Evolutionary conservation across 768 basidiomycete genomes (phyloP).

Genomic region (Boletus edulis): DNA sequence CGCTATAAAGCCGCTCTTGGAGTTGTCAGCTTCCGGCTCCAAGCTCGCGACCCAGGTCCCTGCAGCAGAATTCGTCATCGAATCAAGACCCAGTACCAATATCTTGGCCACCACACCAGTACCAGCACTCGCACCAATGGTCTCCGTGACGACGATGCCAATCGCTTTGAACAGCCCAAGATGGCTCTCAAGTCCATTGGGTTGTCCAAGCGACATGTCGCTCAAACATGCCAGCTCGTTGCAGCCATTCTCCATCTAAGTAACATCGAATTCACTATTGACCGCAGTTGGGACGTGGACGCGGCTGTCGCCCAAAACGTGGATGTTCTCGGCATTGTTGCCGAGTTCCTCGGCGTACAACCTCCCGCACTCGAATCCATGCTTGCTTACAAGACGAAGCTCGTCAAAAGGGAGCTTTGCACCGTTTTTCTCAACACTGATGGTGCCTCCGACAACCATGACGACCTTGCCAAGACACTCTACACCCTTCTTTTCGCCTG

Average conservation of each 20-base stretch:
- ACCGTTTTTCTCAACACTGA: constrained; percentile 95
- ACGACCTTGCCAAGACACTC: constrained; percentile 90
- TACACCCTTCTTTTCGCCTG: constrained; percentile 95
- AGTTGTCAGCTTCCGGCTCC: constrained; percentile 83
- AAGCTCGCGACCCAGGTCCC: constrained; percentile 87
- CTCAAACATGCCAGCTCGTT: constrained; percentile 91
- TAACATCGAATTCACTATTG: constrained; percentile 88
- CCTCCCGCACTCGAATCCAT: constrained; percentile 70
- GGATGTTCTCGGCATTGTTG: constrained; percentile 80
- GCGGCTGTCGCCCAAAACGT: constrained; percentile 89
- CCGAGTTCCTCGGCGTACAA: constrained; percentile 91
- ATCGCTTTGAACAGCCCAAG: constrained; percentile 92
- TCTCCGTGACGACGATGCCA: constrained; percentile 75
- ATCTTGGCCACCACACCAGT: constrained; percentile 70
- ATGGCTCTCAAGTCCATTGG: constrained; percentile 91
- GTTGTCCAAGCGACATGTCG: constrained; percentile 91
- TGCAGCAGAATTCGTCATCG: constrained; percentile 92
- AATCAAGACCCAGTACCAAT: constrained; percentile 84
- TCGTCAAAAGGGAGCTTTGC: constrained; percentile 97
- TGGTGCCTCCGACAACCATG: constrained; percentile 88
- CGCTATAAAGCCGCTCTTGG: constrained; percentile 90
- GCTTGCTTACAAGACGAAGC: constrained; percentile 87
- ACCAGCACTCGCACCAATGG: constrained; percentile 40
- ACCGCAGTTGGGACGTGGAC: constrained; percentile 82
- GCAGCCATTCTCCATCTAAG: constrained; percentile 97